Base-by-base conservation (phyloP, 805 yeast species). In the Ogataea haglerorum region DNA sequence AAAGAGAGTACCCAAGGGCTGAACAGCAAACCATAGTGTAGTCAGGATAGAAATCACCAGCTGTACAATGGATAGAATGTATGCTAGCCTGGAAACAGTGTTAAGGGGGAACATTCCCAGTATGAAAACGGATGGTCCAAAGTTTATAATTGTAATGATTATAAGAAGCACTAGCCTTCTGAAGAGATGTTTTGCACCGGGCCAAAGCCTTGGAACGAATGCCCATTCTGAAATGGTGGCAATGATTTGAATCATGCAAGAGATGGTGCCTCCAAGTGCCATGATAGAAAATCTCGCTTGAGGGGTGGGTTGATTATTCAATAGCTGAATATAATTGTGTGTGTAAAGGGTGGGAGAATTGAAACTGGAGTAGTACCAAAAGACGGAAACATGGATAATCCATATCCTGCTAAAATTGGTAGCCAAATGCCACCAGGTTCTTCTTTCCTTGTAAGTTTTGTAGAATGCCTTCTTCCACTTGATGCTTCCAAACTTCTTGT, bases 331-430 rank as follows among this genome's bases (percentile, higher is more conserved):
- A 45, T 72, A 74, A 30, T 69, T 50, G 17, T 53, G 56, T 6
- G 80, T 75, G 54, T 73, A 75, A 5, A 75, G 49, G 5, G 74
- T 60, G 1, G 78, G 76, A 0, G 79, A 67, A 46, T 75, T 75
- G 48, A 72, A 71, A 42, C 73, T 64, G 5, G 76, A 70, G 45
- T 63, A 73, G 47, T 68, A 75, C 80, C 80, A 75, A 53, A 70
- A 75, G 53, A 69, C 60, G 2, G 72, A 58, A 5, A 71, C 47
- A 49, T 75, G 80, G 36, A 75, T 72, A 10, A 72, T 68, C 80
- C 80, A 75, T 12, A 75, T 68, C 45, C 80, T 57, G 49, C 69
- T 72, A 46, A 73, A 75, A 47, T 75, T 73, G 1, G 75, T 67
- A 0, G 73, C 58, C 3, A 70, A 46, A 53, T 75, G 80, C 52